A percentile compares a stretch with the other conserved stretches of the same genome.
These are phyloP conservation scores for Cucumis hystrix DNA, from an alignment of 306 rosid genomes.

Conservation along the genomic window DNA sequence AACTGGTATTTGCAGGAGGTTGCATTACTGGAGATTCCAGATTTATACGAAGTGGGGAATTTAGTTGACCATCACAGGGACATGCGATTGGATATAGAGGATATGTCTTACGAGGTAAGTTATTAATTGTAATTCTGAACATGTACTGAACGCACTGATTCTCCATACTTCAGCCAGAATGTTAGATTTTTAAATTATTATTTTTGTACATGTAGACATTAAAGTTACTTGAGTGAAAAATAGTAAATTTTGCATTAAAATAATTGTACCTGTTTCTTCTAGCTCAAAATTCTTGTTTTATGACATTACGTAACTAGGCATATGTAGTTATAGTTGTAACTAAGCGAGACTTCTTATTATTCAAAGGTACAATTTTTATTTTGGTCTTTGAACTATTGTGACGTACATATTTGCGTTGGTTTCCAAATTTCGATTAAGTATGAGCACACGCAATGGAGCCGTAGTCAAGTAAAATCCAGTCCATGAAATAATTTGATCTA, in stretches of 20 bases:
- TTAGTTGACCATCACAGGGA: constrained; percentile 75
- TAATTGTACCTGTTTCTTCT: not conserved
- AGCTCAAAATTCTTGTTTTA: not conserved
- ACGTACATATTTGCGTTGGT: not conserved
- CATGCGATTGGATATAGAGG: constrained; percentile 93
- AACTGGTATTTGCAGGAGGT: constrained; percentile 45
- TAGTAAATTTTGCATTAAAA: not conserved
- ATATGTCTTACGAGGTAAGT: constrained; percentile 94
- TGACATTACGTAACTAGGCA: not conserved
- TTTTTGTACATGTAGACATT: not conserved
- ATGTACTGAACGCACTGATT: not conserved
- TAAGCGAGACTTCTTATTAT: not conserved
- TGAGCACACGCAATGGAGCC: too few relatives aligned
- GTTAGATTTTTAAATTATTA: not conserved
- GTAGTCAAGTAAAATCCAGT: too few relatives aligned
- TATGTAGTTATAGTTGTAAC: not conserved
- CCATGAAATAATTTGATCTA: too few relatives aligned
- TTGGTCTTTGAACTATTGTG: not conserved
- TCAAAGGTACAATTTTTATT: not conserved
- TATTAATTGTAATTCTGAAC: not conserved
- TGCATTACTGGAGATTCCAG: constrained; percentile 58
- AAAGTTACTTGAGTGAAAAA: not conserved
- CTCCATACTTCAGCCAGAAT: not conserved
- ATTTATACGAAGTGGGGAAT: constrained; percentile 41
- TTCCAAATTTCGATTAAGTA: not conserved